A percentile compares a stretch with the other conserved stretches of the same genome.
Evolutionary conservation across 257 asterid species (phyloP).

Genomic region (Fraxinus pennsylvanica): DNA sequence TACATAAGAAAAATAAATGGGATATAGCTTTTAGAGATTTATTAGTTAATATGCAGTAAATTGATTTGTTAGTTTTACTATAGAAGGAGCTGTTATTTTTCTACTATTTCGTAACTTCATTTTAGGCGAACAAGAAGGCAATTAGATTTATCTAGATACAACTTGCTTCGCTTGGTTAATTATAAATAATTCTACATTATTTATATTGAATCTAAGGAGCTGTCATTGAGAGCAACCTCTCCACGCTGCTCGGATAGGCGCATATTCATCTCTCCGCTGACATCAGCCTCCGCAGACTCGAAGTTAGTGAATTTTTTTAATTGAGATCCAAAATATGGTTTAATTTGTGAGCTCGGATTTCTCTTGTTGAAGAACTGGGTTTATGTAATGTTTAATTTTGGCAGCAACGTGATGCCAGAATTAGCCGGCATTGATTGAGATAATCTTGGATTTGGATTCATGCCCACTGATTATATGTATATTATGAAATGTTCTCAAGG

Average conservation of each 20-base stretch:
- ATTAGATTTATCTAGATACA: not conserved
- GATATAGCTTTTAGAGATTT: no score
- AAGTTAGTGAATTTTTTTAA: not conserved
- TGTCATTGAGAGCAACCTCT: not conserved
- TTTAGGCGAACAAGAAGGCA: not conserved
- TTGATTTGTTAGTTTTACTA: not conserved
- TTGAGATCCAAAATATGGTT: conserved; percentile 17
- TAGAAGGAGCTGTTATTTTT: not conserved
- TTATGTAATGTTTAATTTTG: conserved; percentile 12
- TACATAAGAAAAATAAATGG: no score
- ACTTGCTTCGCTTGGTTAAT: not conserved
- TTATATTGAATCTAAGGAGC: not conserved
- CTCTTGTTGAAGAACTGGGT: not conserved
- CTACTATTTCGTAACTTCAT: not conserved
- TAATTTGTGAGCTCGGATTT: not conserved
- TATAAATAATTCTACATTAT: not conserved
- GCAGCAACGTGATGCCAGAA: conserved; percentile 54
- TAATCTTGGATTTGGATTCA: conserved; percentile 71
- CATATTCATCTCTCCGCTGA: no score
- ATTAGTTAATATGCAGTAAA: no score
- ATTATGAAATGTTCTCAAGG: conserved; percentile 77
- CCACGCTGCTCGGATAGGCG: no score
- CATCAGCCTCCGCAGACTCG: no score
- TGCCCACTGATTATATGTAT: conserved; percentile 89
- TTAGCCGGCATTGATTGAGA: conserved; percentile 85